Base-by-base conservation (phyloP, 140 eudicot genomes). In the Cichorium intybus region DNA sequence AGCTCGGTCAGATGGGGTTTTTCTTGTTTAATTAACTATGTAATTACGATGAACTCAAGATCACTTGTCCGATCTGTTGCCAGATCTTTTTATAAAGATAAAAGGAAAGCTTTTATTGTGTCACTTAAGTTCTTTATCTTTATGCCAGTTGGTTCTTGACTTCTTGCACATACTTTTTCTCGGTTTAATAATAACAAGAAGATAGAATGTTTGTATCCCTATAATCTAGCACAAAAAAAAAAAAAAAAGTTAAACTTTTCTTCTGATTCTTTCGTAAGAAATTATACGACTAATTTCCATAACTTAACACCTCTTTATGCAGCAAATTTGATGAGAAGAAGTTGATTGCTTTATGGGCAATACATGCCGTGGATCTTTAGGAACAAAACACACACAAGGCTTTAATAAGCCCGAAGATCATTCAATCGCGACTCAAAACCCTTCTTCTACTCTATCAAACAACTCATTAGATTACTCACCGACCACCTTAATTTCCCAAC, bases 291-390 rank as follows among this genome's bases (percentile, higher is more conserved):
- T 29, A 33, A 46, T 27, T 62, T 20, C 41, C n/a, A n/a, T 9
- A 24, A 41, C 10, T 47, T 47, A 20, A 64, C 4, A 0, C 15
- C 5, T 28, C 10, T 53, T 58, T 57, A 18, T 74, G 74, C 66
- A 65, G 80, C 56, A 20, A 62, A 59, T 59, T 73, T 75, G 62
- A 68, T 75, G 75, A 74, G 55, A 29, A 75, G 41, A 37, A 75
- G 64, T 64, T 74, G 79, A 78, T 77, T 79, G 98, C 83, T 90
- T 88, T 78, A 93, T 93, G 99, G 99, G 99, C 95, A 93, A 93
- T 65, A 93, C 99, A 88, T 93, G 99, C 99, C 94, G 99, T 68
- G 97, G 97, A 79, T 88, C 97, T 81, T 83, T 81, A 17, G 90
- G 93, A 75, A 71, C 62, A 69, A 83, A 81, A 79, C 64, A 74